phyloP scores from a whole-genome alignment of 2,329 filamentous ascomycete species.

The Aspergillus novofumigatus region DNA sequence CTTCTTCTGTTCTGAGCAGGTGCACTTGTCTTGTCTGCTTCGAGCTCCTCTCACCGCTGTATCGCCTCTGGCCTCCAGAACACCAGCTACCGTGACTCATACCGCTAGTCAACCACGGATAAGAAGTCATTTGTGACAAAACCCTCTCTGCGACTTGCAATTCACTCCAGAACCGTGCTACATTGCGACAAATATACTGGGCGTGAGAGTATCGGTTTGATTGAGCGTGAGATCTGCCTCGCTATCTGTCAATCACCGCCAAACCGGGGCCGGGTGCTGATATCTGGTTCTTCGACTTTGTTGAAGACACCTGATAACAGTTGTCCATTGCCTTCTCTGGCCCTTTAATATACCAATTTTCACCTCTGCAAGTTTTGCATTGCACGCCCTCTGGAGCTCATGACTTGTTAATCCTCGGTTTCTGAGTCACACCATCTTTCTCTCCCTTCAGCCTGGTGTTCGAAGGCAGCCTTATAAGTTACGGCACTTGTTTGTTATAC shows the following conservation, averaged over 20 bases:
- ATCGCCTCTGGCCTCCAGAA: slow-evolving; percentile 12
- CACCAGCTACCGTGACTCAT: slow-evolving; percentile 19
- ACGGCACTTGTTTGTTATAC: slow-evolving; percentile 23
- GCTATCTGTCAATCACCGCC: slow-evolving; percentile 12
- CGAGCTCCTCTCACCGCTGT: slow-evolving; percentile 5
- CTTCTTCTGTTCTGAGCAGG: slow-evolving; percentile 14
- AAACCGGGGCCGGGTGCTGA: slow-evolving; percentile 21
- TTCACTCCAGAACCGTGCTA: slow-evolving; percentile 4
- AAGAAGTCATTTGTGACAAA: slow-evolving; percentile 15
- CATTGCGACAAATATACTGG: slow-evolving; percentile 13
- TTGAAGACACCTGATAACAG: slow-evolving; percentile 20
- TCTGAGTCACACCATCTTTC: slow-evolving; percentile 29
- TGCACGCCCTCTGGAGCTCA: slow-evolving; percentile 13
- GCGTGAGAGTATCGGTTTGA: slow-evolving; percentile 11
- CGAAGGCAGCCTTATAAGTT: slow-evolving; percentile 26
- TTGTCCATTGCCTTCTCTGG: slow-evolving; percentile 18
- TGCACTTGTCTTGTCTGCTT: slow-evolving; percentile 11
- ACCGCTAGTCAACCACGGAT: slow-evolving; percentile 12
- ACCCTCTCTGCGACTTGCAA: background rate
- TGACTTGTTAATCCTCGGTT: slow-evolving; percentile 26
- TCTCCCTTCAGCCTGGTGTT: slow-evolving; percentile 35
- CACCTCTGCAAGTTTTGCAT: slow-evolving; percentile 4
- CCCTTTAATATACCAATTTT: slow-evolving; percentile 14
- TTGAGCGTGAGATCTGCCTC: slow-evolving; percentile 11
- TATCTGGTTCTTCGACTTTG: slow-evolving; percentile 20